phyloP scores from a whole-genome alignment of 2,329 filamentous ascomycete species.

The Xylariomycetidae sp. region DNA sequence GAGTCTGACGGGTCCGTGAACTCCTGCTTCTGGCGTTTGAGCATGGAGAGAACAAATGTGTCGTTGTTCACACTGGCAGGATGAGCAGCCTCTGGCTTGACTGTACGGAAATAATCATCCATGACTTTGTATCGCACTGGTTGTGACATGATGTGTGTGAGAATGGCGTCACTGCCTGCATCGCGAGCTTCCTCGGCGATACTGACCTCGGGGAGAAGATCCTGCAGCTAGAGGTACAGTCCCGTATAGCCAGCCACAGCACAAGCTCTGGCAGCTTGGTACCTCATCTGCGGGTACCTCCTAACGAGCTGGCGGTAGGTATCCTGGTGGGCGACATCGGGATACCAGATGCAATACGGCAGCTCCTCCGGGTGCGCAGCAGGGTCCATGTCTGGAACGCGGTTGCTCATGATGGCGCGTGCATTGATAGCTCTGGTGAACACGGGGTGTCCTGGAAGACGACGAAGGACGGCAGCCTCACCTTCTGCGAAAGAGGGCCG shows the following conservation, averaged over 20 bases:
- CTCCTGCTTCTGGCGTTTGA: too few relatives aligned
- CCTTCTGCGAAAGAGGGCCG: too few relatives aligned
- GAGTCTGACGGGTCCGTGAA: too few relatives aligned
- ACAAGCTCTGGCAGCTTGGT: slow-evolving; percentile 33
- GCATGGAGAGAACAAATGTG: too few relatives aligned
- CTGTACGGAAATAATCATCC: slow-evolving; percentile 30
- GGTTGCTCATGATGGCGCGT: background rate
- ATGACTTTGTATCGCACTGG: slow-evolving; percentile 27
- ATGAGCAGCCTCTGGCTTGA: too few relatives aligned
- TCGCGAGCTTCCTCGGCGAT: background rate
- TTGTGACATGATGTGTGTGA: slow-evolving; percentile 24
- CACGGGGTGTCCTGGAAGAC: too few relatives aligned
- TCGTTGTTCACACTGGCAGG: too few relatives aligned
- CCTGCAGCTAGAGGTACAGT: slow-evolving; percentile 32
- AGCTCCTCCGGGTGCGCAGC: slow-evolving; percentile 13
- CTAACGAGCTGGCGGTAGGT: slow-evolving; percentile 28
- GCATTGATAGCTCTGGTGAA: background rate
- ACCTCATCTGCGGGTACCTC: slow-evolving; percentile 28
- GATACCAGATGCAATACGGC: slow-evolving; percentile 36
- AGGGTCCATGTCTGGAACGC: background rate
- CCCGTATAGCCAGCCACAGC: slow-evolving; percentile 33
- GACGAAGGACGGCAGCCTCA: too few relatives aligned
- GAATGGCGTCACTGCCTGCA: background rate
- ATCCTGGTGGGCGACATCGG: slow-evolving; percentile 27
- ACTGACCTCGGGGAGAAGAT: slow-evolving; percentile 5